These are phyloP conservation scores for Megacollybia marginata DNA, from an alignment of 768 basidiomycete genomes.

Conservation along the genomic window DNA sequence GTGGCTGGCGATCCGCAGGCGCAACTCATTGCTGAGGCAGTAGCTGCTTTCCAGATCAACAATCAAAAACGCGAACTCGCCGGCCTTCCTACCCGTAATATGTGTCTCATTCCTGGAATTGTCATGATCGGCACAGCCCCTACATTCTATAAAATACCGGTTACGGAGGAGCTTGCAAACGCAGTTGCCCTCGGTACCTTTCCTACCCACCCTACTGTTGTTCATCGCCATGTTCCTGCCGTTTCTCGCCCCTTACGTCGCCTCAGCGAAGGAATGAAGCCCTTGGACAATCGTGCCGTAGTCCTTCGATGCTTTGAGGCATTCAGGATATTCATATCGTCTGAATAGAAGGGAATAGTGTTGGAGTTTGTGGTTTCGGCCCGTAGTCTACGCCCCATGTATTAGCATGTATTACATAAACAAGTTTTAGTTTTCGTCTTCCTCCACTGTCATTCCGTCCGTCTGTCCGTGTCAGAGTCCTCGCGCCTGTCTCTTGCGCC, in stretches of 20 bases:
- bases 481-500: too few relatives aligned
- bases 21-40: conserved; percentile 1
- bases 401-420: too few relatives aligned
- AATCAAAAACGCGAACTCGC: background rate
- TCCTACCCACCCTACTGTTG: background rate
- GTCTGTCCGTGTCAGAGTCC: too few relatives aligned
- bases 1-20: background rate
- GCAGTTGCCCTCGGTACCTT: background rate
- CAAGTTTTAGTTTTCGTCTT: too few relatives aligned
- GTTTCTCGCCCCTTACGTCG: background rate
- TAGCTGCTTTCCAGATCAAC: conserved; percentile 2
- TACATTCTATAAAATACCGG: conserved; percentile 5
- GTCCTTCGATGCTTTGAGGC: conserved; percentile 1
- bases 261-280: background rate
- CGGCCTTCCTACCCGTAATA: background rate
- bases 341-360: too few relatives aligned
- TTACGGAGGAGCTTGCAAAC: conserved; percentile 1
- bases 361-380: too few relatives aligned
- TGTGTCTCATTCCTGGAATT: conserved; percentile 2
- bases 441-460: too few relatives aligned
- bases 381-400: too few relatives aligned
- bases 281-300: background rate
- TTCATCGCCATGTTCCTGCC: background rate
- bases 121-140: conserved; percentile 6
- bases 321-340: conserved; percentile 2